phyloP scores from a whole-genome alignment of 257 asterid genomes.

The Paulownia fortunei region DNA sequence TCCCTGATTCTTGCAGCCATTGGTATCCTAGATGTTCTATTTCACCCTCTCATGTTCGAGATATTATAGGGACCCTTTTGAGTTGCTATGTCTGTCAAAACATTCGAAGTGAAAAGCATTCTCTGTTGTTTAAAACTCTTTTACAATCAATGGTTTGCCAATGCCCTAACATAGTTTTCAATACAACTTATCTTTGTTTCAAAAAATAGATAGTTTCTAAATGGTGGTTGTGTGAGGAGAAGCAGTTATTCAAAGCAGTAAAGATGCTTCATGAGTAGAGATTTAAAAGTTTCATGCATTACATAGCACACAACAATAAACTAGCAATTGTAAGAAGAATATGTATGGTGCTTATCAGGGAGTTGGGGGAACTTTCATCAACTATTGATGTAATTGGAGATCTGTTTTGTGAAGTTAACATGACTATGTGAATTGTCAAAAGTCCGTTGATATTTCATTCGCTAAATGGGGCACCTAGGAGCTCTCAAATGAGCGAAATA shows the following conservation, averaged over 20 bases:
- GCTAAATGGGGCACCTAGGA: background rate
- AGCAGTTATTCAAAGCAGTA: background rate
- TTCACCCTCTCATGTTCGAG: background rate
- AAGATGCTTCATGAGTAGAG: background rate
- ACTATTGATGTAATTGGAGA: background rate
- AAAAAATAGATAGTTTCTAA: background rate
- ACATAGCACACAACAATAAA: background rate
- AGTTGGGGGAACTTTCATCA: background rate
- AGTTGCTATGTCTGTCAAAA: background rate
- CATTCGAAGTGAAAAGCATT: background rate
- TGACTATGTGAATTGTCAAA: background rate
- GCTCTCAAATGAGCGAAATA: background rate
- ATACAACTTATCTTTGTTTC: background rate
- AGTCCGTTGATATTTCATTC: background rate
- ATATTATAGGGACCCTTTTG: background rate
- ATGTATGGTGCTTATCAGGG: background rate
- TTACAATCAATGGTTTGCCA: background rate
- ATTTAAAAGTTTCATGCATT: background rate
- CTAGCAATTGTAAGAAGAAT: background rate
- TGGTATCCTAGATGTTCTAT: background rate
- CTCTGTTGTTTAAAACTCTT: background rate
- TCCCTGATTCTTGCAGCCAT: conserved; percentile 2
- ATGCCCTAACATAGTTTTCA: background rate
- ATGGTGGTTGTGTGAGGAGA: background rate
- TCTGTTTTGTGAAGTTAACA: background rate